Evolutionary conservation across 306 rosid species (phyloP), one percentile per base, ranked within the genome.

Genomic region (Pueraria montana): DNA sequence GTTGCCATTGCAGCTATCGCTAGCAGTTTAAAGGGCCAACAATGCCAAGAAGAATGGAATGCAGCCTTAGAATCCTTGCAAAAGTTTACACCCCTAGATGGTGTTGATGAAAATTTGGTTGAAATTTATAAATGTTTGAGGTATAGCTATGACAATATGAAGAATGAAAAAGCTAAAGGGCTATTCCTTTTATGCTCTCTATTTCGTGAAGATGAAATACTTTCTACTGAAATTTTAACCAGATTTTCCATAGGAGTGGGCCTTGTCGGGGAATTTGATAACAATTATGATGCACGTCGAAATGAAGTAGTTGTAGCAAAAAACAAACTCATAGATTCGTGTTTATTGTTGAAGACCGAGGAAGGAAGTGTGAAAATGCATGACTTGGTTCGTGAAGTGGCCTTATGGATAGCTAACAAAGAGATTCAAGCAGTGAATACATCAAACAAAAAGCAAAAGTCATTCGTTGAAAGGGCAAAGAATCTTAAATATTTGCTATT

Each of bases 121-220:
- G 5, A 50, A 1, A 2, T 50, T 17, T 5, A 16, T n/a, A n/a
- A n/a, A n/a, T n/a, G n/a, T n/a, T n/a, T n/a, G n/a, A n/a, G n/a
- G n/a, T n/a, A n/a, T n/a, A 50, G 21, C n/a, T 50, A 50, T 50
- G 56, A 50, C 56, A 16, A 50, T 50, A 50, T 50, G 56, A 16
- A 50, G 21, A 17, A 50, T 6, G 1, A 50, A 50, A 50, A n/a
- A 17, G 21, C 8, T 2, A 50, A 17, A 9, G 0, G 14, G 16
- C 14, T 50, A 2, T 50, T 50, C 23, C 74, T 81, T 12, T 27
- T 76, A 2, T 85, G 83, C 5, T 81, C 85, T 42, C 0, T 85
- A 0, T 81, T 85, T 12, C 80, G 6, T 49, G 88, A 85, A 42
- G 80, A 81, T 70, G 83, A 85, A 62, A 80, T 61, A 11, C 27